Conservation (phyloP, 768 basidiomycete genomes). For the Pisolithus sp. region DNA sequence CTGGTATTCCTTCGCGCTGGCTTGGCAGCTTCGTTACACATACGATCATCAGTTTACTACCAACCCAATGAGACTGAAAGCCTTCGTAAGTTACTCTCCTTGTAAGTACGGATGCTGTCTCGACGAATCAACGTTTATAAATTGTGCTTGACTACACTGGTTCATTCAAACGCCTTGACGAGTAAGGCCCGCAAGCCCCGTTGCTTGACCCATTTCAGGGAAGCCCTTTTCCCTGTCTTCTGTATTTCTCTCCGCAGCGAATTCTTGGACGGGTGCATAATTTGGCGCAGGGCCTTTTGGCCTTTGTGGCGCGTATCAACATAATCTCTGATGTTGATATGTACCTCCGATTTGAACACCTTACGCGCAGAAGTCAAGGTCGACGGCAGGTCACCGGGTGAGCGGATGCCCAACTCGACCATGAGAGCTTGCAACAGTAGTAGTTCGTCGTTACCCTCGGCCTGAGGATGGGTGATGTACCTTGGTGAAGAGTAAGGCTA, state of each 20-base stretch:
- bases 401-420: constrained; percentile 63
- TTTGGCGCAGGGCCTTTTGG: constrained; percentile 49
- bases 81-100: too few relatives aligned
- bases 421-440: constrained; percentile 67
- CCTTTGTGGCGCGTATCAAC: constrained; percentile 60
- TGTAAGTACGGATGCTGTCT: too few relatives aligned
- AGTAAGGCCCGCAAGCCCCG: constrained; percentile 59
- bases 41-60: too few relatives aligned
- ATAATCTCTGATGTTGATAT: constrained; percentile 71
- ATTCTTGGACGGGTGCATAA: constrained; percentile 56
- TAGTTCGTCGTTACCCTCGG: constrained; percentile 31
- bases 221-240: constrained; percentile 39
- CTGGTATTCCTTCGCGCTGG: not conserved
- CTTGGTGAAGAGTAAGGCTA: constrained; percentile 4
- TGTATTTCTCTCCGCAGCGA: constrained; percentile 58
- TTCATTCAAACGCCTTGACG: constrained; percentile 33
- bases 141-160: too few relatives aligned
- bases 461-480: constrained; percentile 16
- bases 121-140: too few relatives aligned
- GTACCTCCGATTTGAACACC: constrained; percentile 57
- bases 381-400: constrained; percentile 44
- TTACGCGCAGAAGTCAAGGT: constrained; percentile 64
- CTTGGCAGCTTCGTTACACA: too few relatives aligned
- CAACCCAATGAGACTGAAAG: too few relatives aligned
- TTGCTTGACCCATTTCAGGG: constrained; percentile 56